phyloP scores from a whole-genome alignment of 441 rosid species.

The Populus tomentosa region DNA sequence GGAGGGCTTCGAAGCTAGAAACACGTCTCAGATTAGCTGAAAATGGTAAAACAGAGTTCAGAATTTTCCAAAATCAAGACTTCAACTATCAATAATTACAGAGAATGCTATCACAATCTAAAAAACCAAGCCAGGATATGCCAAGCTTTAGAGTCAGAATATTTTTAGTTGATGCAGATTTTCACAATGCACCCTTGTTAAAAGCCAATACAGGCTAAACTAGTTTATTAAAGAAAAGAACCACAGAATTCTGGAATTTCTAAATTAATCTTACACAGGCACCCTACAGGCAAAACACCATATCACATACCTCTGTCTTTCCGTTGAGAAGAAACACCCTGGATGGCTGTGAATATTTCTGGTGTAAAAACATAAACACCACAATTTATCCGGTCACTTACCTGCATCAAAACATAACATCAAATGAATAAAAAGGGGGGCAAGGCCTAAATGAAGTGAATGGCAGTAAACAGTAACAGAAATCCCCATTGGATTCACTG shows the following conservation, averaged over 20 bases:
- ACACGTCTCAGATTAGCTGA: constrained; percentile 46
- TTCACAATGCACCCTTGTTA: neutral
- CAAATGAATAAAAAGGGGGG: neutral
- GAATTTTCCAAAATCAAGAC: neutral
- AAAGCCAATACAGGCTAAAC: neutral
- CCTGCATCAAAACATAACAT: constrained; percentile 36
- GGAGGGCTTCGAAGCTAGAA: constrained; percentile 38
- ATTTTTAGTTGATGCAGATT: constrained; percentile 2
- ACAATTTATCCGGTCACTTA: constrained; percentile 79
- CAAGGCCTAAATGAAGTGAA: neutral
- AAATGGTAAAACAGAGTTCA: constrained; percentile 13
- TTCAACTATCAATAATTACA: neutral
- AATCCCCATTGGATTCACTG: too few relatives aligned
- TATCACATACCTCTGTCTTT: constrained; percentile 48
- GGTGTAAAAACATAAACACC: constrained; percentile 78
- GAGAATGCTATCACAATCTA: neutral
- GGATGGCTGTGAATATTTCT: constrained; percentile 58
- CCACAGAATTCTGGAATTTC: neutral
- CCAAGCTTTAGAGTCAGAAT: neutral
- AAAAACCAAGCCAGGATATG: neutral
- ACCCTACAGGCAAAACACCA: neutral
- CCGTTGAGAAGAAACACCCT: constrained; percentile 43
- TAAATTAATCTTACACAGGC: neutral
- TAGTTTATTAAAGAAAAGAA: neutral
- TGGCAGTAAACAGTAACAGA: neutral